Percentiles rank a stretch among this genome's conserved stretches.
Evolutionary conservation across 441 rosid species (phyloP).

Genomic region (Erodium trifolium): DNA sequence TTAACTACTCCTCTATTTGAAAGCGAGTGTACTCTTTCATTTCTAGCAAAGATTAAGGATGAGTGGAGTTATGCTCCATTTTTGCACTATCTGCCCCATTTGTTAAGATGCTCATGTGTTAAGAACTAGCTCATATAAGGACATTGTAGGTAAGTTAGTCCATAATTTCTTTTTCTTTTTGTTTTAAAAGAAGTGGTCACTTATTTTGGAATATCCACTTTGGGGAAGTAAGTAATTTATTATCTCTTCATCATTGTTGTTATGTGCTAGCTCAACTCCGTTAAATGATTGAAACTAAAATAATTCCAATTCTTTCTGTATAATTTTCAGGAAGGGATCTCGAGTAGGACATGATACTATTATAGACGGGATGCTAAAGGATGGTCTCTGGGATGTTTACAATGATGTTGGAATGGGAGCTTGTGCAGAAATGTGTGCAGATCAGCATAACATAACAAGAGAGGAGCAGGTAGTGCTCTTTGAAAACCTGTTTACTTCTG

Average conservation of each 20-base stretch:
- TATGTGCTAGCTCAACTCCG: background rate
- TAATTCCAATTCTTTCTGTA: background rate
- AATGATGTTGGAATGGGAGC: conserved; percentile 90
- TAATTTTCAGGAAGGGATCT: conserved; percentile 65
- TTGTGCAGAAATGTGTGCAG: conserved; percentile 86
- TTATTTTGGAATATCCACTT: background rate
- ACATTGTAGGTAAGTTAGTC: background rate
- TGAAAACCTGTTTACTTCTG: background rate
- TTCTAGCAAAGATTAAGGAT: too few relatives aligned
- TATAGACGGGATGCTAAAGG: conserved; percentile 86
- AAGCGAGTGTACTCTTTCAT: too few relatives aligned
- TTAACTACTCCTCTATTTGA: too few relatives aligned
- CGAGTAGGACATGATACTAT: conserved; percentile 72
- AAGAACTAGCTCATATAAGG: too few relatives aligned
- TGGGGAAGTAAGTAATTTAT: background rate
- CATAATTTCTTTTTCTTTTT: too few relatives aligned
- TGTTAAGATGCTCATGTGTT: too few relatives aligned
- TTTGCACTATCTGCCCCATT: too few relatives aligned
- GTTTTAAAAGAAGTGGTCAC: background rate
- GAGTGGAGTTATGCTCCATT: too few relatives aligned
- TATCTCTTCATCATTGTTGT: background rate
- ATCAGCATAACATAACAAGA: conserved; percentile 51
- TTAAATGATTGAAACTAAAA: background rate
- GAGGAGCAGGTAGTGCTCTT: conserved; percentile 57
- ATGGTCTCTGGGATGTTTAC: conserved; percentile 95